Evolutionary conservation across 2,329 filamentous ascomycete species (phyloP).

Genomic region (Xenoacremonium recifei): DNA sequence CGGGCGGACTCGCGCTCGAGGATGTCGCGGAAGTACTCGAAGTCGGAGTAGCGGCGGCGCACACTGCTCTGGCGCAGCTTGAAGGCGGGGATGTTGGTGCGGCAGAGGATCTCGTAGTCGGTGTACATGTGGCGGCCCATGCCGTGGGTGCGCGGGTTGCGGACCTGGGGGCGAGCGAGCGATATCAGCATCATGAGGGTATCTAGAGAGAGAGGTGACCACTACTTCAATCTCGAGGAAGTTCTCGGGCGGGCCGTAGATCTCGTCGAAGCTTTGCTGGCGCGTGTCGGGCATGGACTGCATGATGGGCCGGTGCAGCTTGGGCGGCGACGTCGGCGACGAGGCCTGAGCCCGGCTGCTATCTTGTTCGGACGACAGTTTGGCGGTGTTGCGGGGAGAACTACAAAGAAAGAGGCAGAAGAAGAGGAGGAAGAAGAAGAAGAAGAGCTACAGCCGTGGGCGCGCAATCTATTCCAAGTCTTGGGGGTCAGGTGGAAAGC

Average conservation of each 20-base stretch:
- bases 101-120: constrained; percentile 96
- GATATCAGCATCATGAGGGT: neutral
- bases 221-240: constrained; percentile 94
- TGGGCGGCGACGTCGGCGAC: constrained; percentile 33
- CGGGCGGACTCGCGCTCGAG: constrained; percentile 91
- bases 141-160: constrained; percentile 90
- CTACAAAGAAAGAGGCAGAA: too few relatives aligned
- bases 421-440: too few relatives aligned
- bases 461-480: too few relatives aligned
- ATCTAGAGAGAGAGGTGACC: constrained; percentile 11
- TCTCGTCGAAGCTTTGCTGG: constrained; percentile 96
- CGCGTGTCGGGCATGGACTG: constrained; percentile 71
- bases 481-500: too few relatives aligned
- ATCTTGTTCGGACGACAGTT: constrained; percentile 42
- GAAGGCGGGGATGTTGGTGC: constrained; percentile 98
- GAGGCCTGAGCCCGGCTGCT: constrained; percentile 28
- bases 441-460: too few relatives aligned
- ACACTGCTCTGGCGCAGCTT: constrained; percentile 89
- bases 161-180: constrained; percentile 64
- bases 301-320: constrained; percentile 53
- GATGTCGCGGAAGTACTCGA: constrained; percentile 98
- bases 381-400: constrained; percentile 30
- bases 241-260: constrained; percentile 97
- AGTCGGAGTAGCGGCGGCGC: constrained; percentile 92
- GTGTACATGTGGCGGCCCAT: constrained; percentile 97